Evolutionary conservation across 2,329 filamentous ascomycete genomes (phyloP).

Genomic region (Diaporthe destruens): DNA sequence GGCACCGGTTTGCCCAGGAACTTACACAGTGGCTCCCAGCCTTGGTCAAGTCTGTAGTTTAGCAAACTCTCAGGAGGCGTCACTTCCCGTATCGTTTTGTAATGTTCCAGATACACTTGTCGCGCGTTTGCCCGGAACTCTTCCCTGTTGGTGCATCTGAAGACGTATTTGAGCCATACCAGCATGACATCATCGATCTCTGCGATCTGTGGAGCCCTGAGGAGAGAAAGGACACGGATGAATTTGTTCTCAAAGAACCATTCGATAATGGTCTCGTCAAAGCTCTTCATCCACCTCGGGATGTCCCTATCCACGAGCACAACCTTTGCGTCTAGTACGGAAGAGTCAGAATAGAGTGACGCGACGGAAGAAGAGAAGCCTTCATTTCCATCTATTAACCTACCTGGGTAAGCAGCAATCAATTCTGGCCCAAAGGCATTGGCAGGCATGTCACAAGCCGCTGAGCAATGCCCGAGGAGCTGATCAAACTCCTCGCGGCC

Average conservation of each 20-base stretch:
- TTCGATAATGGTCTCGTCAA: slow-evolving; percentile 44
- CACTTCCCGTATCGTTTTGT: slow-evolving; percentile 45
- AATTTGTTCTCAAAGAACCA: slow-evolving; percentile 45
- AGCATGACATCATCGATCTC: slow-evolving; percentile 41
- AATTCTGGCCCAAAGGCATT: slow-evolving; percentile 57
- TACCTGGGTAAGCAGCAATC: slow-evolving; percentile 56
- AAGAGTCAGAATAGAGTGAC: neutral
- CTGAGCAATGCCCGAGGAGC: slow-evolving; percentile 48
- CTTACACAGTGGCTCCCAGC: slow-evolving; percentile 48
- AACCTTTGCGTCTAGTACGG: slow-evolving; percentile 56
- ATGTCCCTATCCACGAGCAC: slow-evolving; percentile 53
- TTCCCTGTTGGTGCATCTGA: slow-evolving; percentile 47
- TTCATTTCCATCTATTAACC: neutral
- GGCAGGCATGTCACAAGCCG: slow-evolving; percentile 58
- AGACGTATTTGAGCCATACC: slow-evolving; percentile 49
- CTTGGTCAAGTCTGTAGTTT: slow-evolving; percentile 49
- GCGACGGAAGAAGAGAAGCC: neutral
- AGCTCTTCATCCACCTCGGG: slow-evolving; percentile 56
- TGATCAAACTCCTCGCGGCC: slow-evolving; percentile 48
- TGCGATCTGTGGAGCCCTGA: slow-evolving; percentile 3
- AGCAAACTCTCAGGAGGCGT: slow-evolving; percentile 43
- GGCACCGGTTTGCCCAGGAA: slow-evolving; percentile 36
- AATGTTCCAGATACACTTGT: slow-evolving; percentile 42
- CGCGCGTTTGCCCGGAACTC: slow-evolving; percentile 48
- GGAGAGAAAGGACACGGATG: slow-evolving; percentile 32